Conservation (phyloP, 2,329 filamentous ascomycete species). For the Claviceps cyperi region DNA sequence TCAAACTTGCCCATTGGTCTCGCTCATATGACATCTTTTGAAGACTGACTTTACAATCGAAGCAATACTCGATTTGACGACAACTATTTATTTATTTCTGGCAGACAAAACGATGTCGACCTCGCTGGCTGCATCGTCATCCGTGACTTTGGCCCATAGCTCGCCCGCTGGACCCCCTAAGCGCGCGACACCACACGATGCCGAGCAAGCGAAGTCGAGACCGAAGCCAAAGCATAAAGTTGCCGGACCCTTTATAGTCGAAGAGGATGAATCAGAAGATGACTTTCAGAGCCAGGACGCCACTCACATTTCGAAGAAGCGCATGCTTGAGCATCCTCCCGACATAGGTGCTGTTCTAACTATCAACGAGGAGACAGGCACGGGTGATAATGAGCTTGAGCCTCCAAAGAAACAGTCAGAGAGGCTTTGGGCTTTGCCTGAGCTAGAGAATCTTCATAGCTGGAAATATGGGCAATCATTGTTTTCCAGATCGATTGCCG, state of each 20-base stretch:
- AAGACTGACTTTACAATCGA: too few species aligned
- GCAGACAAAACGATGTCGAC: background rate
- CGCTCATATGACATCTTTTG: too few species aligned
- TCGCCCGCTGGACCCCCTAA: constrained; percentile 25
- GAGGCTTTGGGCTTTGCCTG: background rate
- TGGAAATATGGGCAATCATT: constrained; percentile 12
- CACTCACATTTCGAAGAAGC: constrained; percentile 16
- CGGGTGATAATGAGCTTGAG: constrained; percentile 3
- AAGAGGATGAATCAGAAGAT: constrained; percentile 20
- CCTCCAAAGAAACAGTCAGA: background rate
- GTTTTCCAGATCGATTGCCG: constrained; percentile 16
- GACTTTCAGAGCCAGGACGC: constrained; percentile 8
- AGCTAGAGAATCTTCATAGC: constrained; percentile 1
- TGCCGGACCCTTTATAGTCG: constrained; percentile 25
- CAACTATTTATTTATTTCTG: background rate
- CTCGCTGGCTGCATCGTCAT: constrained; percentile 48
- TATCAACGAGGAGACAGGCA: background rate
- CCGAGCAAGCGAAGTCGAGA: constrained; percentile 21
- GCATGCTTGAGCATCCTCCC: constrained; percentile 15
- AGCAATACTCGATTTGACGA: background rate
- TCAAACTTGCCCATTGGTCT: constrained; percentile 1
- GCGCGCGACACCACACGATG: constrained; percentile 21
- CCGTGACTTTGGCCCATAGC: constrained; percentile 38
- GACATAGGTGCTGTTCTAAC: background rate
- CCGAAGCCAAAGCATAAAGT: constrained; percentile 20